These are phyloP conservation scores for Chaetomiaceae sp. DNA, from an alignment of 2,329 filamentous ascomycete genomes.

Conservation along the genomic window DNA sequence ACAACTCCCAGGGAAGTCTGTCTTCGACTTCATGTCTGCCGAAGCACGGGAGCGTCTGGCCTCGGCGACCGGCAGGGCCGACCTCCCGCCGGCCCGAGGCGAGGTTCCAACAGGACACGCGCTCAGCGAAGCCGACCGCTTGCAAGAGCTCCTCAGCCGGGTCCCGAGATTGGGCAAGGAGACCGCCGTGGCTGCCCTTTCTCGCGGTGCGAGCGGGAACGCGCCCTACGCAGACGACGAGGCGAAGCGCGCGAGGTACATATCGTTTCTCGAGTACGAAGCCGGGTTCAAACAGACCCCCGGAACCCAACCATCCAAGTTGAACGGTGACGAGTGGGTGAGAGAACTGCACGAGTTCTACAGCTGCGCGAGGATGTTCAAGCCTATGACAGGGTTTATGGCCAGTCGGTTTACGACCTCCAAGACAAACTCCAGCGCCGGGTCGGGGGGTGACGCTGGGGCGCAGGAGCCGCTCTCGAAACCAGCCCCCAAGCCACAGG, in stretches of 20 bases:
- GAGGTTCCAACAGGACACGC: conserved; percentile 66
- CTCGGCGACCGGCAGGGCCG: conserved; percentile 65
- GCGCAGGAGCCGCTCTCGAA: conserved; percentile 40
- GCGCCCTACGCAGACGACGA: conserved; percentile 80
- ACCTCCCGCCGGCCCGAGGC: conserved; percentile 72
- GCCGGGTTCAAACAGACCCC: conserved; percentile 57
- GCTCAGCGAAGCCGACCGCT: conserved; percentile 57
- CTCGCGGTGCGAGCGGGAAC: conserved; percentile 60
- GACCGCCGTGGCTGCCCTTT: conserved; percentile 63
- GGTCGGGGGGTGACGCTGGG: conserved; percentile 16
- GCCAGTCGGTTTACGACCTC: conserved; percentile 84
- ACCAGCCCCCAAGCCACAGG: conserved; percentile 53
- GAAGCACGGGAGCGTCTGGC: conserved; percentile 73
- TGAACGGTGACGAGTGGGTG: conserved; percentile 67
- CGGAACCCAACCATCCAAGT: conserved; percentile 42
- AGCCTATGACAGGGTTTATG: conserved; percentile 87
- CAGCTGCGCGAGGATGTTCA: conserved; percentile 67
- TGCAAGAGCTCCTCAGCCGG: conserved; percentile 52
- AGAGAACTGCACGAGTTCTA: conserved; percentile 75
- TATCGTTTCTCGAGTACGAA: conserved; percentile 71
- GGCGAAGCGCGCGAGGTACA: conserved; percentile 73
- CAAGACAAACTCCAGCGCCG: conserved; percentile 35
- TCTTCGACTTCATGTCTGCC: conserved; percentile 87
- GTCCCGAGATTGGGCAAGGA: conserved; percentile 62
- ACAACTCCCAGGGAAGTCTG: conserved; percentile 80